phyloP scores from a whole-genome alignment of 1,284 basidiomycete genomes.

The Malassezia globosa region DNA sequence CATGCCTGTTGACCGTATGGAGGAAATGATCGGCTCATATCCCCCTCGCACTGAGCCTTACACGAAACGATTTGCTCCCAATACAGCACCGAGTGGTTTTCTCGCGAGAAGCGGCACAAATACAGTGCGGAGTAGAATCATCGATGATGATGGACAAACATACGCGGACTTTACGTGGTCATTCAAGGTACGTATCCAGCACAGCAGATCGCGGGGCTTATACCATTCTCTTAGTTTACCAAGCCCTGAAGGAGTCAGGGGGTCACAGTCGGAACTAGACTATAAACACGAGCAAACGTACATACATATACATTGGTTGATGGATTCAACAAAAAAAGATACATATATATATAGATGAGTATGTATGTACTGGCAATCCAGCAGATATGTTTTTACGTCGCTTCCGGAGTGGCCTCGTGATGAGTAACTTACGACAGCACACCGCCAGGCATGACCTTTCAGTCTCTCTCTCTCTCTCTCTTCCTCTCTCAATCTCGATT shows the following conservation, averaged over 20 bases:
- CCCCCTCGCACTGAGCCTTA: slow-evolving; percentile 49
- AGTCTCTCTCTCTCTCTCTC: no score
- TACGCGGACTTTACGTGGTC: slow-evolving; percentile 54
- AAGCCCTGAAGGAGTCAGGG: background rate
- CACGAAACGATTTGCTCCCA: slow-evolving; percentile 48
- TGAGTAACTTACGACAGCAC: no score
- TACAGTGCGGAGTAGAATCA: slow-evolving; percentile 59
- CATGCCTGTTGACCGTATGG: slow-evolving; percentile 69
- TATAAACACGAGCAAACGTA: background rate
- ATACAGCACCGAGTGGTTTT: slow-evolving; percentile 54
- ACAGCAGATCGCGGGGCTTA: no score
- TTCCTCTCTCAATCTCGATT: background rate
- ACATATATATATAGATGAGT: slow-evolving; percentile 5
- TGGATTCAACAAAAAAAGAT: no score
- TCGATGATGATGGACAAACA: slow-evolving; percentile 65
- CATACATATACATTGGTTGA: no score
- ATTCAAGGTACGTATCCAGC: slow-evolving; percentile 29
- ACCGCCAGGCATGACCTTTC: no score
- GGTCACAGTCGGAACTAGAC: background rate
- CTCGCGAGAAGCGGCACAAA: slow-evolving; percentile 65
- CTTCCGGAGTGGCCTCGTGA: background rate
- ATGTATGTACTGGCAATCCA: background rate
- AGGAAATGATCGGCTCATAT: slow-evolving; percentile 82
- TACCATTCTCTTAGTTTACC: background rate
- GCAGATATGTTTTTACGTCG: background rate